Percentiles rank a stretch among this genome's conserved stretches.
Evolutionary conservation across 2,329 filamentous ascomycete genomes (phyloP).

Genomic region (Sarocladiaceae sp.): DNA sequence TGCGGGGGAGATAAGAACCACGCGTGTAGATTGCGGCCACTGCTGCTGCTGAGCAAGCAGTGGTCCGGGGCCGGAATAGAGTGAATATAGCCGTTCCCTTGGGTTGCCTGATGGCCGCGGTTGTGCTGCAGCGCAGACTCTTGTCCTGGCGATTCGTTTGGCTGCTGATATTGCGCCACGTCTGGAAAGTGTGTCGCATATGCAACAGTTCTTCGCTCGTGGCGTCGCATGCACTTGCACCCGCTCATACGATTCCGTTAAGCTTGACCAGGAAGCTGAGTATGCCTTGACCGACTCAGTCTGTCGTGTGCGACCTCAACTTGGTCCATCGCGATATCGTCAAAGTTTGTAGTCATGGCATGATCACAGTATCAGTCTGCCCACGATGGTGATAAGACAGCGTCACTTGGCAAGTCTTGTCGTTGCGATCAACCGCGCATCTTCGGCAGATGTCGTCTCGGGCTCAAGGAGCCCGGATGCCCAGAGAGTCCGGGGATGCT

Average conservation of each 20-base stretch:
- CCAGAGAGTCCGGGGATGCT: conserved; percentile 4
- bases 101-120: too few relatives aligned
- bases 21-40: neutral
- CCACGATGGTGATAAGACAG: conserved; percentile 5
- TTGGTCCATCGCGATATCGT: neutral
- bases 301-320: neutral
- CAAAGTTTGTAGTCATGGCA: conserved; percentile 1
- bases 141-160: too few relatives aligned
- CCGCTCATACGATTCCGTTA: too few relatives aligned
- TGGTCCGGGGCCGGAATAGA: too few relatives aligned
- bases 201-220: too few relatives aligned
- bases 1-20: conserved; percentile 8
- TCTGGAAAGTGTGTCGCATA: too few relatives aligned
- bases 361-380: neutral
- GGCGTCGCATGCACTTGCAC: too few relatives aligned
- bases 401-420: conserved; percentile 6
- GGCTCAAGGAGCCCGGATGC: neutral
- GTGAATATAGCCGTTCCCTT: too few relatives aligned
- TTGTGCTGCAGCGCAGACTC: too few relatives aligned
- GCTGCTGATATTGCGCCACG: too few relatives aligned
- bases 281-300: neutral
- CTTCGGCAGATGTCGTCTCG: neutral
- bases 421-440: neutral
- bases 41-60: too few relatives aligned
- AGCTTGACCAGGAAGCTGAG: too few relatives aligned